Evolutionary conservation across 805 yeast species (phyloP), one percentile per base, ranked within the genome.

Genomic region (Jamesozyma lodderae): DNA sequence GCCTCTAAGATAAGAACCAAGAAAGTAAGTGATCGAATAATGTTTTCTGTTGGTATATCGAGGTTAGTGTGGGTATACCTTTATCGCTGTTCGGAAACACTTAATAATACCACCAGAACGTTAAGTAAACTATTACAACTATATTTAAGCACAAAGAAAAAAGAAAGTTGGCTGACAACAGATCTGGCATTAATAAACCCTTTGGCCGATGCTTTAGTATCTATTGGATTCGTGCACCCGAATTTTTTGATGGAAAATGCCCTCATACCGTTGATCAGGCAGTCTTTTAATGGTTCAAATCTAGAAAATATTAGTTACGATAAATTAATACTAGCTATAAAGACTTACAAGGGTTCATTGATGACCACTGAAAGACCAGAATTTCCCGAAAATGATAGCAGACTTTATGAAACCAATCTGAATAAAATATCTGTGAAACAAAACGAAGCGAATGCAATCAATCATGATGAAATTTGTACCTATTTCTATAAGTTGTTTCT

Each of bases 21-120:
- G 33, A 70, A 72, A 13, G 36, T 63, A 18, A 57, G 57, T 3
- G 68, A 64, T 35, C 75, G 80, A 48, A 67, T 74, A 0, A 73
- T 73, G 3, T 70, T 77, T 31, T 70, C 83, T 13, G 74, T 75
- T 0, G 78, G 88, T 40, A 62, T 81, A 3, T 71, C 94, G 0
- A 64, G 96, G 41, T 64, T 94, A 23, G 60, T 84, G 0, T 92
- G 98, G 98, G 94, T 88, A 0, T 92, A 83, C 54, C 63, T 87
- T 18, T 85, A 79, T 59, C 68, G 97, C 44, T 77, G 87, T 46
- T 75, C 94, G 0, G 98, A 94, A 48, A 81, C 96, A 0, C 63
- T 90, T 48, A 92, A 90, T 55, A 80, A 83, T 41, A 87, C 95
- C 0, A 77, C 88, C 3, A 79, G 87, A 51, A 80, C 79, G 39